Base-by-base conservation (phyloP, 2,329 filamentous ascomycete genomes). In the Exophiala mesophila region DNA sequence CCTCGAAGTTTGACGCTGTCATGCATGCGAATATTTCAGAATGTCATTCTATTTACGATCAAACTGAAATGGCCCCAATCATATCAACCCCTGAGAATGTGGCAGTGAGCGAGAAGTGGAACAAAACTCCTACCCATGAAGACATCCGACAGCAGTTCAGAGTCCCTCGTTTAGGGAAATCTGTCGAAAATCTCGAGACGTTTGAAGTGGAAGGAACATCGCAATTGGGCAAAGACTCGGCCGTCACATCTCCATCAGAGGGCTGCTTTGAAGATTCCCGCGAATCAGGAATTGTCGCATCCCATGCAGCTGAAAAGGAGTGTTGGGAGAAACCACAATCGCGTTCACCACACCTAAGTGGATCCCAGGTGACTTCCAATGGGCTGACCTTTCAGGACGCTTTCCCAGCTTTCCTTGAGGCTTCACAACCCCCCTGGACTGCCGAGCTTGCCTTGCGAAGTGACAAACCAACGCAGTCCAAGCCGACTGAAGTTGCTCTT, bases 361-460 rank as follows among this genome's bases (percentile, higher is more conserved):
- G n/a, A n/a, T n/a, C n/a, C n/a, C n/a, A n/a, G n/a, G n/a, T n/a
- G n/a, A n/a, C n/a, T n/a, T n/a, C n/a, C n/a, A n/a, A n/a, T n/a
- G n/a, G n/a, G n/a, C n/a, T n/a, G n/a, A n/a, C n/a, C n/a, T n/a
- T n/a, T n/a, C n/a, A n/a, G n/a, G n/a, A n/a, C n/a, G n/a, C n/a
- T n/a, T n/a, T n/a, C n/a, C n/a, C n/a, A n/a, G n/a, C n/a, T n/a
- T n/a, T n/a, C n/a, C n/a, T n/a, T 30, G 26, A 29, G 17, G 6
- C 18, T 9, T 7, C 30, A 36, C 29, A 24, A 3, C 21, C 20
- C 36, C 20, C 30, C 9, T 45, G 41, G 46, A 37, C 39, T 3
- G 41, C 42, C n/a, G 40, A 43, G n/a, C 36, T 47, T 18, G 46
- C 39, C 34, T 21, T 39, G n/a, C 18, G 38, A 31, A 12, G 29